Evolutionary conservation across 139 green algal genomes (phyloP).

Genomic region (Choricystis sp.): DNA sequence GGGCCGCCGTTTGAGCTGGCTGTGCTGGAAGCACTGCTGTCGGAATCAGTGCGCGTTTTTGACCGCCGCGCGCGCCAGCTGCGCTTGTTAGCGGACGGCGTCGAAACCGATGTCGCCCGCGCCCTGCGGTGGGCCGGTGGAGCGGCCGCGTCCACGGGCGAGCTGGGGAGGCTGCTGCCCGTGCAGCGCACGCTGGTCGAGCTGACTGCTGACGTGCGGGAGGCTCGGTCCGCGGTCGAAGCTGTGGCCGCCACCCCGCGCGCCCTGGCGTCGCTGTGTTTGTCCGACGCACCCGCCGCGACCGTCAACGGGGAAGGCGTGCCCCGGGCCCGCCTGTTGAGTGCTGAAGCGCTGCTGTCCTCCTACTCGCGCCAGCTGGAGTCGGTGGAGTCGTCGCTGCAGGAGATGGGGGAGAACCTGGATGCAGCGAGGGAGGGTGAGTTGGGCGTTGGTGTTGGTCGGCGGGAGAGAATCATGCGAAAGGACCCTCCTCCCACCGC

Average conservation of each 20-base stretch:
- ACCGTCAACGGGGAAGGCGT: too few relatives aligned
- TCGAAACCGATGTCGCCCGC: neutral
- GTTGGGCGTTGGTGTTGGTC: too few relatives aligned
- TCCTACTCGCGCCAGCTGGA: constrained; percentile 18
- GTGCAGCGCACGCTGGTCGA: constrained; percentile 7
- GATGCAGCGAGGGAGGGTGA: neutral
- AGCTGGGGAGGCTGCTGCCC: neutral
- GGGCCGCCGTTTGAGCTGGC: constrained; percentile 13
- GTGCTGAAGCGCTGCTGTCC: constrained; percentile 12
- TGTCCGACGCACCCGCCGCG: constrained; percentile 1
- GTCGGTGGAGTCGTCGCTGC: neutral
- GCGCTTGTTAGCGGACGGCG: neutral
- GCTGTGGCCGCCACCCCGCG: neutral
- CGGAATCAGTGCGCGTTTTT: constrained; percentile 12
- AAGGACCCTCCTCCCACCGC: too few relatives aligned
- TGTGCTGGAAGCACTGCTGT: constrained; percentile 16
- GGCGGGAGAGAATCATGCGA: too few relatives aligned
- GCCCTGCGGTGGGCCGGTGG: neutral
- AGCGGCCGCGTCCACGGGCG: neutral
- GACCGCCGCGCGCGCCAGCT: neutral
- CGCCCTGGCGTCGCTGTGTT: neutral
- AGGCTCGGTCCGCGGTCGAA: constrained; percentile 10
- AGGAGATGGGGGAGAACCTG: neutral
- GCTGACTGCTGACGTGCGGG: constrained; percentile 14
- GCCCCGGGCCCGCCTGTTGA: too few relatives aligned